These are phyloP conservation scores for Durusdinium trenchii DNA, from an alignment of 73 alveolate species.

Conservation along the genomic window DNA sequence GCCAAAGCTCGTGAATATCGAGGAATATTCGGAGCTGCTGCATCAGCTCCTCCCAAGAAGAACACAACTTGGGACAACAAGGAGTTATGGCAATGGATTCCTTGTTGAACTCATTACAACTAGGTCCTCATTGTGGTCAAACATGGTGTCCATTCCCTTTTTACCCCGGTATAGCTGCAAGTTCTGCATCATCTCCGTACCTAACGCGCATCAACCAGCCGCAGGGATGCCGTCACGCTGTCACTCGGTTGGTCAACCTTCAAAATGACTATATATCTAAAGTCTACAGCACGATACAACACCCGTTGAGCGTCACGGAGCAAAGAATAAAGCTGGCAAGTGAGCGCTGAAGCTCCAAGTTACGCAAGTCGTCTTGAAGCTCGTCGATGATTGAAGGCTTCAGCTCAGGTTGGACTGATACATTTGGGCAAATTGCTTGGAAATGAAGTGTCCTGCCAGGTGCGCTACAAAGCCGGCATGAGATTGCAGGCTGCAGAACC, in stretches of 20 bases:
- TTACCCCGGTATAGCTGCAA: constrained; percentile 64
- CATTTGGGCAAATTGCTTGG: constrained; percentile 69
- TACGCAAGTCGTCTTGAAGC: constrained; percentile 60
- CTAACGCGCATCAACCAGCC: neutral
- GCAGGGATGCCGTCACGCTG: too few species aligned
- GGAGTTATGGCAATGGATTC: neutral
- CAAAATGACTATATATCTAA: too few species aligned
- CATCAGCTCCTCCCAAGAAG: constrained; percentile 50
- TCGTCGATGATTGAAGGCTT: constrained; percentile 68
- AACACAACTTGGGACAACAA: neutral
- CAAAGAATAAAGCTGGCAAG: too few species aligned
- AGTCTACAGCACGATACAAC: too few species aligned
- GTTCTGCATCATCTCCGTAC: constrained; percentile 82
- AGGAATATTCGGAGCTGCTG: constrained; percentile 84
- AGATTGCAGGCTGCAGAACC: too few species aligned
- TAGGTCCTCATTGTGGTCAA: constrained; percentile 67
- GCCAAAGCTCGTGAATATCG: constrained; percentile 76
- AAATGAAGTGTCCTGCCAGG: constrained; percentile 71
- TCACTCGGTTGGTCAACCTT: too few species aligned
- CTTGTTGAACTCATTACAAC: neutral
- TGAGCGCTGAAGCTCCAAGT: too few species aligned
- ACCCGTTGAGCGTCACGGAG: too few species aligned
- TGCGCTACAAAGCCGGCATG: too few species aligned
- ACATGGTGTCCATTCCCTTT: constrained; percentile 88
- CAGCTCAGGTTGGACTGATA: constrained; percentile 75